phyloP scores from a whole-genome alignment of 495 filamentous ascomycete species.

The Talaromyces thailandensis region DNA sequence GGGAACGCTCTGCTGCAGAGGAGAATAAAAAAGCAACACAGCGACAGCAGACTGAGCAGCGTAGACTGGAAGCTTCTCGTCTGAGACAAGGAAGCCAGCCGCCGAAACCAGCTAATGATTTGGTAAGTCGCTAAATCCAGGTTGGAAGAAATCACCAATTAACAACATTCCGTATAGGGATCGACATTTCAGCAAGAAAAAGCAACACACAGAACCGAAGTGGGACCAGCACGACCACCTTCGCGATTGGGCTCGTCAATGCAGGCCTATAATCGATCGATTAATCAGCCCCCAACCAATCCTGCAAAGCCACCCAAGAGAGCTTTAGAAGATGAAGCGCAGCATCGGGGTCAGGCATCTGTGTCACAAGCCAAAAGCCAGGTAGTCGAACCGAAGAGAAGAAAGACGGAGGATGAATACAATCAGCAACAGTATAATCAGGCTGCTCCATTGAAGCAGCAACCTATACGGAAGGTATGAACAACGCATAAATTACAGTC shows the following conservation, averaged over 20 bases:
- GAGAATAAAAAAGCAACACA: slow-evolving; percentile 61
- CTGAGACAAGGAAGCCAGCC: slow-evolving; percentile 45
- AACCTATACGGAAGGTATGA: slow-evolving; percentile 66
- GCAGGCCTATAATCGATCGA: slow-evolving; percentile 37
- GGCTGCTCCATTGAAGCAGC: slow-evolving; percentile 44
- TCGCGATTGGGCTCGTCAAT: slow-evolving; percentile 43
- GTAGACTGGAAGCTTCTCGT: slow-evolving; percentile 55
- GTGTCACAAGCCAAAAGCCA: slow-evolving; percentile 36
- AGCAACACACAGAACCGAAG: slow-evolving; percentile 35
- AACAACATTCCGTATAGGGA: slow-evolving; percentile 13
- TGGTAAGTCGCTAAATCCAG: slow-evolving; percentile 20
- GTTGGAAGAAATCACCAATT: not conserved
- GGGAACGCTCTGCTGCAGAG: slow-evolving; percentile 33
- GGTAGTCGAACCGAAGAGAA: slow-evolving; percentile 44
- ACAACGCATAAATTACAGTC: not conserved
- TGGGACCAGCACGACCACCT: slow-evolving; percentile 40
- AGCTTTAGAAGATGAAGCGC: slow-evolving; percentile 42
- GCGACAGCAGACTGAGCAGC: slow-evolving; percentile 55
- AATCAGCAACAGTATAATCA: slow-evolving; percentile 31
- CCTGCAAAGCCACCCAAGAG: slow-evolving; percentile 60
- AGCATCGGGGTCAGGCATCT: slow-evolving; percentile 29
- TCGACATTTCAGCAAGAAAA: slow-evolving; percentile 34
- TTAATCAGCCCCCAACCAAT: slow-evolving; percentile 47
- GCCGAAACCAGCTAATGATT: slow-evolving; percentile 22
- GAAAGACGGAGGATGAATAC: slow-evolving; percentile 52